phyloP scores from a whole-genome alignment of 1,139 yeast species.

The Diutina ranongensis region DNA sequence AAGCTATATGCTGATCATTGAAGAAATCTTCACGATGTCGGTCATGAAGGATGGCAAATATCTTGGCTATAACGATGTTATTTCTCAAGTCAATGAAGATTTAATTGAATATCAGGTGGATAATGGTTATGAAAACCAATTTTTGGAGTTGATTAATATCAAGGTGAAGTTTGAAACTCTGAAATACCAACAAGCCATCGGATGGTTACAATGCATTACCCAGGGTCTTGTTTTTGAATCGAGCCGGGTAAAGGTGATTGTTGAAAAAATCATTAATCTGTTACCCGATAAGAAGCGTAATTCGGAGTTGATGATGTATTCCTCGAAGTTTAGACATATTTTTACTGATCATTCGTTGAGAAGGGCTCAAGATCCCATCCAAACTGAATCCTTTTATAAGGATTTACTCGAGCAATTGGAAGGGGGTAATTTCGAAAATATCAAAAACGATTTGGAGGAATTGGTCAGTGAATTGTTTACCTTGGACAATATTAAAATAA shows the following conservation, averaged over 20 bases:
- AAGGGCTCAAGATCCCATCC: conserved; percentile 54
- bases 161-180: conserved; percentile 49
- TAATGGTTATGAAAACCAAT: conserved; percentile 48
- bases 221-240: conserved; percentile 62
- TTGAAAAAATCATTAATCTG: conserved; percentile 67
- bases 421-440: conserved; percentile 33
- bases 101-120: conserved; percentile 48
- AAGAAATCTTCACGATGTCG: conserved; percentile 60
- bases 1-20: conserved; percentile 57
- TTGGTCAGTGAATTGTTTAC: conserved; percentile 48
- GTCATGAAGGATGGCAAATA: conserved; percentile 38
- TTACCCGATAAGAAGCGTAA: conserved; percentile 73
- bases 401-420: conserved; percentile 40
- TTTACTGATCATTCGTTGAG: conserved; percentile 50
- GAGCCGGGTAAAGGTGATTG: conserved; percentile 52
- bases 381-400: conserved; percentile 48
- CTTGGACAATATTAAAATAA: conserved; percentile 50
- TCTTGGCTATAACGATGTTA: conserved; percentile 63
- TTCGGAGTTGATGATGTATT: conserved; percentile 61
- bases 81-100: conserved; percentile 61
- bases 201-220: conserved; percentile 63
- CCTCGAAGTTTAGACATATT: conserved; percentile 44
- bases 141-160: conserved; percentile 54
- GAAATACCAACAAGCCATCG: conserved; percentile 57
- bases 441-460: conserved; percentile 43